phyloP scores from a whole-genome alignment of 2,329 filamentous ascomycete genomes.

The Curvularia sp. region DNA sequence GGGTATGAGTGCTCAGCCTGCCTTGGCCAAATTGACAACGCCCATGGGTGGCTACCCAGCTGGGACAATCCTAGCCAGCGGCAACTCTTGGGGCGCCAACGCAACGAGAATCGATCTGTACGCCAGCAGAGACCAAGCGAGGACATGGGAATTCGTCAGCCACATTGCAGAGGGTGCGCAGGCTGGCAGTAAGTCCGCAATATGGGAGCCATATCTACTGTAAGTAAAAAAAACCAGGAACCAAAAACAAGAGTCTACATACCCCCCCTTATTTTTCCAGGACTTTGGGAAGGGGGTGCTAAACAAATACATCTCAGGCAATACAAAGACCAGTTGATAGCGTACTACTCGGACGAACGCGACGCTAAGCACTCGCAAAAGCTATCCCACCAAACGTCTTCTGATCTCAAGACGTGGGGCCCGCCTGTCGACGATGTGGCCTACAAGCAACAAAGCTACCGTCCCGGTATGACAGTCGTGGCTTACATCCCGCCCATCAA shows the following conservation, averaged over 20 bases:
- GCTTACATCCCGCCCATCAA: constrained; percentile 26
- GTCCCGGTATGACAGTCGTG: constrained; percentile 36
- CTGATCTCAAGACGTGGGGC: constrained; percentile 33
- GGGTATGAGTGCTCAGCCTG: constrained; percentile 63
- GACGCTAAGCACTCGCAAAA: constrained; percentile 37
- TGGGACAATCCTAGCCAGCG: constrained; percentile 53
- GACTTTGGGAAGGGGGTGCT: too few species aligned
- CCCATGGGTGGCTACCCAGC: constrained; percentile 28
- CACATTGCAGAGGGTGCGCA: constrained; percentile 30
- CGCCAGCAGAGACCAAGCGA: constrained; percentile 29
- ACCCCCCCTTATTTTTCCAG: background rate
- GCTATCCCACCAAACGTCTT: constrained; percentile 33
- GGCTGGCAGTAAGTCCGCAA: constrained; percentile 30
- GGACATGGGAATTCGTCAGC: constrained; percentile 35
- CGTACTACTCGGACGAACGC: constrained; percentile 39
- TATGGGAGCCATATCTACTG: constrained; percentile 38
- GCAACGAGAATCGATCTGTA: constrained; percentile 33
- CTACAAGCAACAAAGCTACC: constrained; percentile 27
- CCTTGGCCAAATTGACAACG: constrained; percentile 20
- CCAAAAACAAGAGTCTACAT: too few species aligned
- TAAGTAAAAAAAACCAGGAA: too few species aligned
- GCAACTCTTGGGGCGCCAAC: constrained; percentile 59
- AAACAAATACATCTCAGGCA: constrained; percentile 14
- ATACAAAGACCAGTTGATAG: constrained; percentile 28
- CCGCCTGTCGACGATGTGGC: constrained; percentile 33